A percentile compares a stretch with the other conserved stretches of the same genome.
These are phyloP conservation scores for Mortierella sp. DNA, from an alignment of 371 early-diverging fungal species.

Conservation along the genomic window DNA sequence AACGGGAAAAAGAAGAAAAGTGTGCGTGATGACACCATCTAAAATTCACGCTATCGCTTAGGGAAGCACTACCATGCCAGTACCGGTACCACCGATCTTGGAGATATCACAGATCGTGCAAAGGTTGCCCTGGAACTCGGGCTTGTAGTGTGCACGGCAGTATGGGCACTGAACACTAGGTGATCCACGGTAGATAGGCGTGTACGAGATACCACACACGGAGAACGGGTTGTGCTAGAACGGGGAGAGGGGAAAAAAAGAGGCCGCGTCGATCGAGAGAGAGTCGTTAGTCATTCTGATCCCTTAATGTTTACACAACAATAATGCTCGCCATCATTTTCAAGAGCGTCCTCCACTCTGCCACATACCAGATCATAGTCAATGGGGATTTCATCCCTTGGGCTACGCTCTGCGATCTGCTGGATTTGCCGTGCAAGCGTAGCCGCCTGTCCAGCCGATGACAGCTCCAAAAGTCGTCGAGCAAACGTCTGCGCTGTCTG, in stretches of 20 bases:
- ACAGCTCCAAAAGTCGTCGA: constrained; percentile 87
- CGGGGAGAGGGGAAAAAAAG: background rate
- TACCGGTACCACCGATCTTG: constrained; percentile 35
- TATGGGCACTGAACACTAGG: constrained; percentile 82
- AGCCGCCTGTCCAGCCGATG: constrained; percentile 79
- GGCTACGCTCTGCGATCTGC: constrained; percentile 78
- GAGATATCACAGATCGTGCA: constrained; percentile 84
- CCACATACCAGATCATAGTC: constrained; percentile 79
- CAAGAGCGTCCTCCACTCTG: no score
- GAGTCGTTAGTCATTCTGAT: no score
- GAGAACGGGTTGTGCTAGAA: constrained; percentile 87
- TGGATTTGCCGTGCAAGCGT: constrained; percentile 88
- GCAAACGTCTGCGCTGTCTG: constrained; percentile 86
- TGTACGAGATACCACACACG: constrained; percentile 80
- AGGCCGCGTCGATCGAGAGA: background rate
- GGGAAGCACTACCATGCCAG: constrained; percentile 30
- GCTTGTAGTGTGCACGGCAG: constrained; percentile 89
- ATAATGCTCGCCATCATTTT: no score
- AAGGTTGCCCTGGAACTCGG: constrained; percentile 78
- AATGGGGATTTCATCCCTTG: constrained; percentile 82
- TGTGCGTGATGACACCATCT: no score
- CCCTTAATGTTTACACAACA: no score
- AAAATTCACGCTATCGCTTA: background rate
- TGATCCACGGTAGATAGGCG: constrained; percentile 90
- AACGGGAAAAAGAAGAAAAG: no score